These are phyloP conservation scores for Cutaneotrichosporon dermatis DNA, from an alignment of 1,284 basidiomycete species.

Conservation along the genomic window DNA sequence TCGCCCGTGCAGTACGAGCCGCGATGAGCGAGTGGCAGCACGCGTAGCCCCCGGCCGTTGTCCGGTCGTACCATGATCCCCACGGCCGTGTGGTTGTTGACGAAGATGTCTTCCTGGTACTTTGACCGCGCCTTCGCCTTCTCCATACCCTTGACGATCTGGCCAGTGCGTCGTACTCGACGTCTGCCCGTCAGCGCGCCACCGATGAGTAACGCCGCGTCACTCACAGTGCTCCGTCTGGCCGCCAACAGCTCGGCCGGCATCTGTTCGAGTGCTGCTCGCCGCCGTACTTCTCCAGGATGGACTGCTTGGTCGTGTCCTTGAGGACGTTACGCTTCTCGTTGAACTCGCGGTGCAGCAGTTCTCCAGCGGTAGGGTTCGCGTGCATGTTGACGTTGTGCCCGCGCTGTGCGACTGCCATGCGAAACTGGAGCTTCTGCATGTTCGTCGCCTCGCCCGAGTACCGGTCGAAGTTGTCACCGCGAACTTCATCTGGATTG, in stretches of 20 bases:
- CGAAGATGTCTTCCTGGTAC: slow-evolving; percentile 90
- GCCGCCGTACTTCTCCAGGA: slow-evolving; percentile 87
- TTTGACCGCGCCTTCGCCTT: slow-evolving; percentile 77
- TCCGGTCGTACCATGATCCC: slow-evolving; percentile 90
- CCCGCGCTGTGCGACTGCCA: slow-evolving; percentile 91
- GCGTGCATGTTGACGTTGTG: slow-evolving; percentile 94
- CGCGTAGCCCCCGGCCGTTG: slow-evolving; percentile 76
- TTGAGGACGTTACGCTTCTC: slow-evolving; percentile 89
- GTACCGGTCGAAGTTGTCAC: slow-evolving; percentile 89
- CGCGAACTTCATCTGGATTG: slow-evolving; percentile 68
- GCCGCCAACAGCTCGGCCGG: slow-evolving; percentile 86
- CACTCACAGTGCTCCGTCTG: slow-evolving; percentile 80
- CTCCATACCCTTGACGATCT: slow-evolving; percentile 88
- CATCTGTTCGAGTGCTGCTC: slow-evolving; percentile 75
- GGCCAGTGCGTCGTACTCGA: slow-evolving; percentile 93
- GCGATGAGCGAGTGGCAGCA: slow-evolving; percentile 88
- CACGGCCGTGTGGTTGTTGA: slow-evolving; percentile 92
- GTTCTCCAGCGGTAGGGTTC: slow-evolving; percentile 91
- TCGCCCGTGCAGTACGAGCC: slow-evolving; percentile 89
- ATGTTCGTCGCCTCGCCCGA: slow-evolving; percentile 89
- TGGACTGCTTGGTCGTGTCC: slow-evolving; percentile 77
- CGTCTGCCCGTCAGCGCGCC: slow-evolving; percentile 51
- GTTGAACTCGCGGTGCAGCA: slow-evolving; percentile 83
- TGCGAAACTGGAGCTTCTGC: slow-evolving; percentile 88
- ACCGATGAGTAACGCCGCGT: no score